Base-by-base conservation (phyloP, 768 basidiomycete genomes). In the Leucosporidium creatinivorum region DNA sequence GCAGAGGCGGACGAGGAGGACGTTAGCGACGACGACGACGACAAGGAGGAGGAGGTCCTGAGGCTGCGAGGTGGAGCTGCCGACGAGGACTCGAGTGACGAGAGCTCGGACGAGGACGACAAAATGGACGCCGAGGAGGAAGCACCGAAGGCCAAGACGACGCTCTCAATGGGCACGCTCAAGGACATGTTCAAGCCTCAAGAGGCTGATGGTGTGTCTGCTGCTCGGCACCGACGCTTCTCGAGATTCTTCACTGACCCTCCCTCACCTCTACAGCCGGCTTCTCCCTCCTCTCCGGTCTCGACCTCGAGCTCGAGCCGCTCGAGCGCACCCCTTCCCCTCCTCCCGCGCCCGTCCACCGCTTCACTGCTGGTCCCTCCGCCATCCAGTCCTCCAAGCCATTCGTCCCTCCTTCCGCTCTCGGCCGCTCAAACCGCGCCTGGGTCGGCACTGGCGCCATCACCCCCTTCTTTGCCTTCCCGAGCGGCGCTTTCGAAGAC, bases 241-340 rank as follows among this genome's bases (percentile, higher is more conserved):
- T 60, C 23, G 47, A 10, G 39, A 44, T 12, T 3, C 13, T 15
- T 9, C 21, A 26, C 18, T 18, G 0, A 4, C 33, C 17, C 36
- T n/a, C 31, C 8, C 51, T 44, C 0, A 15, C 36, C 23, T 59
- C 8, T 17, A 15, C 58, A 58, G 67, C 39, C 23, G 62, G 58
- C 12, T 72, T 72, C 56, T 69, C 70, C 39, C 62, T 72, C 48
- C 26, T 72, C 50, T 31, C 58, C 44, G 65, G 58, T 36, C 62
- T 72, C 48, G 60, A 72, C 50, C 70, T 72, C 64, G 70, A 72
- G 21, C 54, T 63, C 48, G 70, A 66, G 23, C 58, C 44, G 18
- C 67, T 26, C 49, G 49, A 50, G 28, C 44, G 58, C 62, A 31
- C 67, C 5, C 51, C 62, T 28, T 48, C 58, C 28, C 39, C 67